Evolutionary conservation across 2,329 filamentous ascomycete genomes (phyloP).

Genomic region (Annulohypoxylon truncatum): DNA sequence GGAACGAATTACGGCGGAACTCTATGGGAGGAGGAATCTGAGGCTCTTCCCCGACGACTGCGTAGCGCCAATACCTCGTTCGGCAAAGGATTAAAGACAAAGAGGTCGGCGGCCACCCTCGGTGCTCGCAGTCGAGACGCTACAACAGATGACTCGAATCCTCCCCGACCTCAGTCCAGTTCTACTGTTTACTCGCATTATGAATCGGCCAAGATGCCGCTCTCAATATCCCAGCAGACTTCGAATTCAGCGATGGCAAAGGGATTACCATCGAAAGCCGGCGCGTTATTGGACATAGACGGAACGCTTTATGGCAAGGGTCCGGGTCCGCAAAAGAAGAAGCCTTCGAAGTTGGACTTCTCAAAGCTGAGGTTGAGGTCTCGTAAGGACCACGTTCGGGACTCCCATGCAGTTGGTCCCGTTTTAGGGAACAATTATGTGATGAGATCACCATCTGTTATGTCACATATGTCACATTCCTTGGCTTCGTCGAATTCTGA

Average conservation of each 20-base stretch:
- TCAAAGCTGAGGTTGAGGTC: constrained; percentile 56
- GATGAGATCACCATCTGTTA: constrained; percentile 57
- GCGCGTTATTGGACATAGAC: constrained; percentile 60
- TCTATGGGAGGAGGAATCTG: constrained; percentile 62
- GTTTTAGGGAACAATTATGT: constrained; percentile 54
- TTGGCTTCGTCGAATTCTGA: constrained; percentile 17
- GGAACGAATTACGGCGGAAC: constrained; percentile 45
- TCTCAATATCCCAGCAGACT: constrained; percentile 69
- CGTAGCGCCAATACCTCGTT: constrained; percentile 38
- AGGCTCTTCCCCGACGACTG: constrained; percentile 55
- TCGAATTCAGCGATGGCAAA: constrained; percentile 69
- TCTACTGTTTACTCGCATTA: constrained; percentile 69
- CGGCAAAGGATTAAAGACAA: constrained; percentile 38
- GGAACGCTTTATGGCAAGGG: constrained; percentile 45
- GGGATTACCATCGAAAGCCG: constrained; percentile 62
- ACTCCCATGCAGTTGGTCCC: constrained; percentile 37
- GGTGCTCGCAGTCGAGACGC: constrained; percentile 45
- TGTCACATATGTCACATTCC: constrained; percentile 55
- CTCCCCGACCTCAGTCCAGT: constrained; percentile 62
- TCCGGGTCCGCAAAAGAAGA: constrained; percentile 56
- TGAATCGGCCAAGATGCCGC: constrained; percentile 65
- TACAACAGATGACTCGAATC: constrained; percentile 57
- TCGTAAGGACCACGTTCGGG: constrained; percentile 51
- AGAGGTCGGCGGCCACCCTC: constrained; percentile 45
- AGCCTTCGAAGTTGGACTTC: constrained; percentile 63